Percentiles rank a stretch among this genome's conserved stretches.
Conservation (phyloP, 1,284 basidiomycete genomes). For the Violaceomyces palustris region DNA sequence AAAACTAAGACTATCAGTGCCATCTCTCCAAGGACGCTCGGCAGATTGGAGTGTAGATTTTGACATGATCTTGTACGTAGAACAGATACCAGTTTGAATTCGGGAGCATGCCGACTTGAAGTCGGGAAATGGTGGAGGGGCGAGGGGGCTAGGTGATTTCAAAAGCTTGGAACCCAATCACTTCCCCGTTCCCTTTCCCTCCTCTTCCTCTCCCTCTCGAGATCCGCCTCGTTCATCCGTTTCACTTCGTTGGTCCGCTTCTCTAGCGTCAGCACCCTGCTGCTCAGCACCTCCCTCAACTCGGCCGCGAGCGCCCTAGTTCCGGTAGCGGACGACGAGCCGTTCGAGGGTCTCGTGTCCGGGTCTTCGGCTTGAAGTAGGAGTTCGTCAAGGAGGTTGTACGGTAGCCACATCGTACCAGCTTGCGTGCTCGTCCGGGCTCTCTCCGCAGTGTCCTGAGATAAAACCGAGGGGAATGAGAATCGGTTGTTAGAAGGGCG, state of each 20-base stretch:
- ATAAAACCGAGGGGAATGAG: too few species aligned
- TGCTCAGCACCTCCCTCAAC: conserved; percentile 52
- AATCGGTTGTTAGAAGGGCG: too few species aligned
- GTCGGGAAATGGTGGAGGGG: too few species aligned
- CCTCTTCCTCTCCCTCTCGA: neutral
- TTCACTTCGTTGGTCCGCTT: neutral
- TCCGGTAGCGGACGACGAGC: conserved; percentile 4
- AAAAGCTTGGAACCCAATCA: neutral
- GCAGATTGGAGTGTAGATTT: too few species aligned
- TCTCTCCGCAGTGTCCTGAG: conserved; percentile 62
- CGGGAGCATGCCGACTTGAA: too few species aligned
- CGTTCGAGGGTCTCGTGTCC: conserved; percentile 1
- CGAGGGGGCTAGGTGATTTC: too few species aligned
- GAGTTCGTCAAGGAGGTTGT: conserved; percentile 79
- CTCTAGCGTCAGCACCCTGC: neutral
- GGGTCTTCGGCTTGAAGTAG: conserved; percentile 62
- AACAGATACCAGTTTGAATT: too few species aligned
- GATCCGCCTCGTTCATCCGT: neutral
- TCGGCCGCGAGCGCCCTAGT: conserved; percentile 46
- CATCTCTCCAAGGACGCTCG: too few species aligned
- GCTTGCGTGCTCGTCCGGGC: conserved; percentile 59
- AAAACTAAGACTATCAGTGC: too few species aligned
- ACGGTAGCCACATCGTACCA: conserved; percentile 70
- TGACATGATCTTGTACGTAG: too few species aligned
- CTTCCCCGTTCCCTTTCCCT: neutral